These are phyloP conservation scores for Talaromyces wortmannii DNA, from an alignment of 495 filamentous ascomycete genomes.

Conservation along the genomic window DNA sequence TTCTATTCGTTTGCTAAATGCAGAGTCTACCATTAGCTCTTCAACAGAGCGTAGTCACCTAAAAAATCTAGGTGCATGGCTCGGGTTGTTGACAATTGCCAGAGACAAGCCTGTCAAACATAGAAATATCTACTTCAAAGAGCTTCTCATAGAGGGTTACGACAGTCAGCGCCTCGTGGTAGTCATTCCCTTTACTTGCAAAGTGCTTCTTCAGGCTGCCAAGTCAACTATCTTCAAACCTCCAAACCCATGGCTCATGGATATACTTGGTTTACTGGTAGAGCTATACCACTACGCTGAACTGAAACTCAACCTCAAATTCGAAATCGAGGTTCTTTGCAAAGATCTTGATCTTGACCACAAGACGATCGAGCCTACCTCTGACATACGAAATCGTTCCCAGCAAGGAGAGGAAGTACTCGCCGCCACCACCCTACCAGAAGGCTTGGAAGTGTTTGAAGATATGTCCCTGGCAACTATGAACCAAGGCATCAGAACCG, in stretches of 20 bases:
- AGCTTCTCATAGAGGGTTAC: conserved; percentile 85
- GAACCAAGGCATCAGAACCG: conserved; percentile 56
- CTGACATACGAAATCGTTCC: conserved; percentile 68
- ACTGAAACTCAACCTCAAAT: conserved; percentile 90
- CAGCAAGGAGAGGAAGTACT: conserved; percentile 52
- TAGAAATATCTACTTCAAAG: conserved; percentile 94
- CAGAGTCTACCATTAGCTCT: conserved; percentile 73
- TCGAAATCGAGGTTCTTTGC: conserved; percentile 96
- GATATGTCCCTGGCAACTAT: conserved; percentile 69
- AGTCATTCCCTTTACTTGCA: conserved; percentile 95
- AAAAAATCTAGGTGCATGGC: conserved; percentile 88
- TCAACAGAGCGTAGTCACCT: conserved; percentile 76
- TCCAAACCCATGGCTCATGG: conserved; percentile 96
- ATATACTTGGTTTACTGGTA: conserved; percentile 77
- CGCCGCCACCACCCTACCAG: conserved; percentile 48
- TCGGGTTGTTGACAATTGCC: conserved; percentile 88
- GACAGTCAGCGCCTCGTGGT: conserved; percentile 84
- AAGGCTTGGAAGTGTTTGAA: conserved; percentile 70
- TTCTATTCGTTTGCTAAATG: conserved; percentile 77
- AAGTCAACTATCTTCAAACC: conserved; percentile 85
- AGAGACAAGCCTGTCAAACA: conserved; percentile 94
- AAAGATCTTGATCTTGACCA: conserved; percentile 84
- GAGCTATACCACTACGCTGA: conserved; percentile 92
- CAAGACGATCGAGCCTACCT: conserved; percentile 77
- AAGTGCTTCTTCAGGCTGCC: conserved; percentile 78